phyloP scores from a whole-genome alignment of 2,329 filamentous ascomycete species.

The Aspergillus novofumigatus region DNA sequence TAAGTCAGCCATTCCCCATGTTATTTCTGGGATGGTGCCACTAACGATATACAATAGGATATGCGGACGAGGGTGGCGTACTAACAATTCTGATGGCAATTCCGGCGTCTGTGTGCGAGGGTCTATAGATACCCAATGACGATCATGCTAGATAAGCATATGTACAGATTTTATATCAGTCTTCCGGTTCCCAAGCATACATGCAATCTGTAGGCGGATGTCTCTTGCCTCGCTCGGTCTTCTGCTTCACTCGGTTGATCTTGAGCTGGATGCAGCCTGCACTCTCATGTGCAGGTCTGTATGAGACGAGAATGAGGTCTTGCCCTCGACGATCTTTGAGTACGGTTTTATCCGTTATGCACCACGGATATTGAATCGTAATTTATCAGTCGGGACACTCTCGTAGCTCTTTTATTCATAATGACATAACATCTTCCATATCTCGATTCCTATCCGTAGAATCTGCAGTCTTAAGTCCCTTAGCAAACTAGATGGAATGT shows the following conservation, averaged over 20 bases:
- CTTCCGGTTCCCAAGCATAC: background rate
- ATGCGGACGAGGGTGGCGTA: conserved; percentile 57
- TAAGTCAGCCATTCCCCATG: conserved; percentile 30
- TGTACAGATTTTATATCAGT: conserved; percentile 8
- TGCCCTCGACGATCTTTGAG: conserved; percentile 47
- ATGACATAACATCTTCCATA: too few species aligned
- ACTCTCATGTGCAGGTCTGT: conserved; percentile 23
- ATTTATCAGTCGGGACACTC: conserved; percentile 44
- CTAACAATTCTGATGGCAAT: conserved; percentile 31
- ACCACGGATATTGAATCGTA: conserved; percentile 38
- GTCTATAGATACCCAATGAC: conserved; percentile 23
- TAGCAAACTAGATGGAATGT: background rate
- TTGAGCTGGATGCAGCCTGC: conserved; percentile 39
- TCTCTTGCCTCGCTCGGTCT: conserved; percentile 53
- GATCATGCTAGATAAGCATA: conserved; percentile 12
- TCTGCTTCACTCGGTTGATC: conserved; percentile 30
- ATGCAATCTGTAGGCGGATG: conserved; percentile 10
- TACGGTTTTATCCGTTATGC: conserved; percentile 41
- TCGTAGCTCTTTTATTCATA: background rate
- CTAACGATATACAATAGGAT: conserved; percentile 38
- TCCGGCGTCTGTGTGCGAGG: conserved; percentile 24
- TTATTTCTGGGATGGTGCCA: background rate
- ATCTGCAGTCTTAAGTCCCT: too few species aligned
- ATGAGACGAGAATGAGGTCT: conserved; percentile 45
- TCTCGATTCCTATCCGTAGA: too few species aligned